phyloP scores from a whole-genome alignment of 805 yeast genomes.

The Wickerhamiella spandovensis region DNA sequence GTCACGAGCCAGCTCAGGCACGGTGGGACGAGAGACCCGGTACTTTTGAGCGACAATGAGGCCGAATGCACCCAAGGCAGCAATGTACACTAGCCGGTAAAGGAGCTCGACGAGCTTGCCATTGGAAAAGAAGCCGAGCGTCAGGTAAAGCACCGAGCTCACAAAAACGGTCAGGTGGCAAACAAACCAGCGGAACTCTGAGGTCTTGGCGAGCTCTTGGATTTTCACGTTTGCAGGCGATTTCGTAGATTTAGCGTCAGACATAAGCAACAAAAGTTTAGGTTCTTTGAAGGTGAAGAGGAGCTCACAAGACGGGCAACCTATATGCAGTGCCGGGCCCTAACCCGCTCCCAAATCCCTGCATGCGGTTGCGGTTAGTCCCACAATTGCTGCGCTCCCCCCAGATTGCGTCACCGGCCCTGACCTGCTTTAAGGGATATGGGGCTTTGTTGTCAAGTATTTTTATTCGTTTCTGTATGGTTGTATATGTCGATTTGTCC shows the following conservation, averaged over 20 bases:
- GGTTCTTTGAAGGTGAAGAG: neutral
- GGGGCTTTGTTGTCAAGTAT: too few species aligned
- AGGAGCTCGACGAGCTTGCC: constrained; percentile 29
- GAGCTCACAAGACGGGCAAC: neutral
- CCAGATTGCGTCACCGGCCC: neutral
- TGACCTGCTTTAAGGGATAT: too few species aligned
- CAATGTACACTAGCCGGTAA: constrained; percentile 48
- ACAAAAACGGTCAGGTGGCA: constrained; percentile 15
- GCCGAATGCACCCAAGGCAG: constrained; percentile 61
- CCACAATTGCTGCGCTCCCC: neutral
- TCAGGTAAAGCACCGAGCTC: constrained; percentile 8
- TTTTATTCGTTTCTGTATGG: too few species aligned
- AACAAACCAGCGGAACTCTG: constrained; percentile 20
- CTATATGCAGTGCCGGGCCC: neutral
- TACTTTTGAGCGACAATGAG: constrained; percentile 56
- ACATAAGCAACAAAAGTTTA: neutral
- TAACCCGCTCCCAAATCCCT: neutral
- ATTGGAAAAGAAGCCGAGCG: constrained; percentile 14
- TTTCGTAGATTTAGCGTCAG: neutral
- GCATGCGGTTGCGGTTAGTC: neutral
- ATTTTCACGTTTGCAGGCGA: constrained; percentile 1
- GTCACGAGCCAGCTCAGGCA: constrained; percentile 28
- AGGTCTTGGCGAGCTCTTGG: constrained; percentile 15
- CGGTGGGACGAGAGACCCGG: constrained; percentile 15
- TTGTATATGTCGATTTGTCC: too few species aligned